phyloP scores from a whole-genome alignment of 2,329 filamentous ascomycete genomes.

The Claviceps monticola region DNA sequence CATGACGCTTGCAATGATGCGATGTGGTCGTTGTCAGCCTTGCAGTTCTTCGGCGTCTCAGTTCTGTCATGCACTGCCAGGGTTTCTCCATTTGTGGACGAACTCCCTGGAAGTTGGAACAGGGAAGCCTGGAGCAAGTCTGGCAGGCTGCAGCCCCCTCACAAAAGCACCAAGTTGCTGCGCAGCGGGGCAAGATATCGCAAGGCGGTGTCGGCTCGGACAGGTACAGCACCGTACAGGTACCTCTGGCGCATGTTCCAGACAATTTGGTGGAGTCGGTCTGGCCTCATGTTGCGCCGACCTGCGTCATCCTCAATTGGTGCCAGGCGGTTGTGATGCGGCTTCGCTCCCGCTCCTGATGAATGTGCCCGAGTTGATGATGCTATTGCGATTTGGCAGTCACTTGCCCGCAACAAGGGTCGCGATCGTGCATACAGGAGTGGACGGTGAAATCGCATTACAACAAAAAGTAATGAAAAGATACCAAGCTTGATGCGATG shows the following conservation, averaged over 20 bases:
- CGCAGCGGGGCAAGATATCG: not conserved
- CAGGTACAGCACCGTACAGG: not conserved
- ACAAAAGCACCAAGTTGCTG: not conserved
- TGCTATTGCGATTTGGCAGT: too few relatives aligned
- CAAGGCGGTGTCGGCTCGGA: not conserved
- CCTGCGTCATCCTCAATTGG: not conserved
- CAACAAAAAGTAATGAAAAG: not conserved
- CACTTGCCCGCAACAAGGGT: too few relatives aligned
- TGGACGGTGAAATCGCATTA: too few relatives aligned
- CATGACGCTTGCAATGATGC: too few relatives aligned
- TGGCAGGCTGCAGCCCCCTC: not conserved
- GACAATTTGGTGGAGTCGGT: not conserved
- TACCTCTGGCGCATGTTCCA: not conserved
- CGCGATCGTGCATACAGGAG: too few relatives aligned
- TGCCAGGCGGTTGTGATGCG: not conserved
- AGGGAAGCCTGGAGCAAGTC: not conserved
- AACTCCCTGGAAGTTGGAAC: not conserved
- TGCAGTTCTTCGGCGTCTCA: not conserved
- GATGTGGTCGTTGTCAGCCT: not conserved
- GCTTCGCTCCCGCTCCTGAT: not conserved
- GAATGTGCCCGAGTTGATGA: too few relatives aligned
- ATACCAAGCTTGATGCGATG: not conserved
- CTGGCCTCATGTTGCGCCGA: not conserved
- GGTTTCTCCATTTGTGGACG: not conserved
- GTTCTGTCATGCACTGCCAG: not conserved